phyloP scores from a whole-genome alignment of 768 basidiomycete genomes.

The Mycena crocata region DNA sequence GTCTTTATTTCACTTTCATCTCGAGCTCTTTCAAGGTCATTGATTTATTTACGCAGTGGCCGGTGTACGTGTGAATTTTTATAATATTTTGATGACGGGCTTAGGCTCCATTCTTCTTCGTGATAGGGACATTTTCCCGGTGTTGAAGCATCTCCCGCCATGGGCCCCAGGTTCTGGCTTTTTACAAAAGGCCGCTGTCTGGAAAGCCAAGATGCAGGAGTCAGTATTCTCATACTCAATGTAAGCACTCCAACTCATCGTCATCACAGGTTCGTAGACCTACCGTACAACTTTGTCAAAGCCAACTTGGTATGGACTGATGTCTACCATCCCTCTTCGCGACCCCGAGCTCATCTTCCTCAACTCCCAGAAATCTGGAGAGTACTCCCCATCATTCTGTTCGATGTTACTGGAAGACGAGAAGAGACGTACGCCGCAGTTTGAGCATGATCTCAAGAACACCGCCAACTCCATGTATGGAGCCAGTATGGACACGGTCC shows the following conservation, averaged over 20 bases:
- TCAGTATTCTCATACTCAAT: not conserved
- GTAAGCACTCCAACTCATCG: not conserved
- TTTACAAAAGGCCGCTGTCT: not conserved
- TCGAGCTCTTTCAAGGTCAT: too few relatives aligned
- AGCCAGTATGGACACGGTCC: not conserved
- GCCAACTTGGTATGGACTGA: too few relatives aligned
- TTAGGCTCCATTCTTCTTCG: too few relatives aligned
- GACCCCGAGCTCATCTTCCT: too few relatives aligned
- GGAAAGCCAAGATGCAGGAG: constrained; percentile 1
- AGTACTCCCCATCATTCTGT: not conserved
- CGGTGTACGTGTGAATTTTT: too few relatives aligned
- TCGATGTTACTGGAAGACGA: not conserved
- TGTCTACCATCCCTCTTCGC: too few relatives aligned
- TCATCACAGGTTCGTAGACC: too few relatives aligned
- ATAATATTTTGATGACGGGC: too few relatives aligned
- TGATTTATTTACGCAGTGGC: too few relatives aligned
- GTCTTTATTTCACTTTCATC: too few relatives aligned
- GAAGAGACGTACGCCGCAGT: not conserved
- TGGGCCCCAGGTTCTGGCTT: constrained; percentile 42
- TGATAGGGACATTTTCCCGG: constrained; percentile 50
- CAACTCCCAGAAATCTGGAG: not conserved
- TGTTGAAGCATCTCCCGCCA: constrained; percentile 38
- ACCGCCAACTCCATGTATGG: not conserved
- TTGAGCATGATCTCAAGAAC: not conserved
- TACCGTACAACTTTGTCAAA: too few relatives aligned